phyloP scores from a whole-genome alignment of 116 monocot genomes.

The Zostera marina region DNA sequence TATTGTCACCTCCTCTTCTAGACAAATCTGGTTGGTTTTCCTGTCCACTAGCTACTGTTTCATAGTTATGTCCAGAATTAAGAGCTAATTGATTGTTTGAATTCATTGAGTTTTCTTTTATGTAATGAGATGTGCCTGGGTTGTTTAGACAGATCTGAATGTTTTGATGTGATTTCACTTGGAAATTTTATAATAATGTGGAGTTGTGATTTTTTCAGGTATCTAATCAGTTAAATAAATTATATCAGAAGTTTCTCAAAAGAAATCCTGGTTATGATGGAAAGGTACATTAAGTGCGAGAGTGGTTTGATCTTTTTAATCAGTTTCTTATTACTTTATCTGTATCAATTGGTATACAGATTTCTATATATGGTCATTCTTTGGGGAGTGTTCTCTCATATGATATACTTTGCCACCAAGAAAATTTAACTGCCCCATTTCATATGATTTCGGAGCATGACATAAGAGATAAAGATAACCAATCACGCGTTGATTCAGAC shows the following conservation, averaged over 20 bases:
- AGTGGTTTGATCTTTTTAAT: not conserved
- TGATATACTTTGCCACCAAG: constrained; percentile 98
- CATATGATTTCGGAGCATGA: constrained; percentile 13
- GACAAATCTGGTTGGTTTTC: no score
- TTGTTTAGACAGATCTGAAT: no score
- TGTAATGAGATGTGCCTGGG: no score
- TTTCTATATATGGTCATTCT: constrained; percentile 97
- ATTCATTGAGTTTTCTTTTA: no score
- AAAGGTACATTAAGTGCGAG: constrained; percentile 35
- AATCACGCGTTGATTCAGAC: constrained; percentile 6
- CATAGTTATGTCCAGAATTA: no score
- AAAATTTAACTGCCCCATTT: constrained; percentile 22
- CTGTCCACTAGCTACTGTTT: no score
- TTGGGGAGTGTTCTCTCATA: constrained; percentile 96
- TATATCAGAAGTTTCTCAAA: constrained; percentile 75
- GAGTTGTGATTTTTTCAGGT: constrained; percentile 33
- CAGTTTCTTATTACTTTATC: not conserved
- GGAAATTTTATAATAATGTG: not conserved
- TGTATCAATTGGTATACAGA: constrained; percentile 28
- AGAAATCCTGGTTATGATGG: constrained; percentile 93
- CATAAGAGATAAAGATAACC: constrained; percentile 6
- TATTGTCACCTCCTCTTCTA: no score
- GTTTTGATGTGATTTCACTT: not conserved
- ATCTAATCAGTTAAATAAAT: constrained; percentile 73
- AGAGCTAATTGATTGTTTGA: no score